Conservation (phyloP, 345 rosid species). For the Cardamine chenopodiifolia region DNA sequence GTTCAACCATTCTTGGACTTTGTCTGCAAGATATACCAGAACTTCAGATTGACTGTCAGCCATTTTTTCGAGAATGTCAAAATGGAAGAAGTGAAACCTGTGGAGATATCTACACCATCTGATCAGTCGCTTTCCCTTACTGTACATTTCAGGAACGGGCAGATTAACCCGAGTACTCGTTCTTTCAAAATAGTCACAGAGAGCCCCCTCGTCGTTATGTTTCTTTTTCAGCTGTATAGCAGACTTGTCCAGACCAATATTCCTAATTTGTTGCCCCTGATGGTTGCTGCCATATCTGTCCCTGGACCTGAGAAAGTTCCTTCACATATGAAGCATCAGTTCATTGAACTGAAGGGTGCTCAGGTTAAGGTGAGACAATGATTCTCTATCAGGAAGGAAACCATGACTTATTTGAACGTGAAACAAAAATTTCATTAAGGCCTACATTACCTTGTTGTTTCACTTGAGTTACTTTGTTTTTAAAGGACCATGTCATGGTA, state of each 20-base stretch:
- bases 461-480: constrained; percentile 2
- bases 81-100: constrained; percentile 50
- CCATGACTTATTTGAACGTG: constrained; percentile 3
- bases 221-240: constrained; percentile 84
- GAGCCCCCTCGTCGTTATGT: constrained; percentile 99
- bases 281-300: constrained; percentile 96
- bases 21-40: constrained; percentile 90
- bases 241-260: constrained; percentile 93
- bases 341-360: constrained; percentile 92
- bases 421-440: background rate
- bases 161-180: constrained; percentile 84
- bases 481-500: constrained; percentile 4
- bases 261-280: constrained; percentile 85
- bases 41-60: constrained; percentile 75
- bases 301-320: constrained; percentile 92
- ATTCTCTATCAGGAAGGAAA: constrained; percentile 17
- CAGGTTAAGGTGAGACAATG: constrained; percentile 86
- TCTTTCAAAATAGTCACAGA: constrained; percentile 96
- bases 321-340: constrained; percentile 73
- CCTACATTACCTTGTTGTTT: constrained; percentile 21
- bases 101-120: constrained; percentile 35
- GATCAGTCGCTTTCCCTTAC: constrained; percentile 39
- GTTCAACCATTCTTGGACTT: constrained; percentile 95
- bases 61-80: constrained; percentile 82
- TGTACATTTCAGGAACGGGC: constrained; percentile 52